Conservation (phyloP, 148 eudicot species). For the Fagopyrum esculentum region DNA sequence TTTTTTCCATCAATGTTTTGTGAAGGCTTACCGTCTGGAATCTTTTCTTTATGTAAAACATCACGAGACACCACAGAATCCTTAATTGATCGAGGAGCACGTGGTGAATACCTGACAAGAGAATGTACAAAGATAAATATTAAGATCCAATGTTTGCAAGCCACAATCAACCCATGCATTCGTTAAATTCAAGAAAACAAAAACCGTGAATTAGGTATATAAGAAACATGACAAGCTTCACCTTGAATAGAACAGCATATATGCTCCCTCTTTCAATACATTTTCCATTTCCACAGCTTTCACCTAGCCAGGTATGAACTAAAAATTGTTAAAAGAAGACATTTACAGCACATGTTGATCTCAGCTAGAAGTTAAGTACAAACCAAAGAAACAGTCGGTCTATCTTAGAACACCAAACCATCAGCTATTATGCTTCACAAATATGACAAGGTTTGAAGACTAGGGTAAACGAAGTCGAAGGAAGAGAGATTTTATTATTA, state of each 20-base stretch:
- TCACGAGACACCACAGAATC: constrained; percentile 36
- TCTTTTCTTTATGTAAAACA: constrained; percentile 27
- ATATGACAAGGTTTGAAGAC: background rate
- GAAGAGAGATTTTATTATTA: background rate
- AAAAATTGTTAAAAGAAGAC: background rate
- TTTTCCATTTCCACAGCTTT: constrained; percentile 50
- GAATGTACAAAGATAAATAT: background rate
- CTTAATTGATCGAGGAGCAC: constrained; percentile 71
- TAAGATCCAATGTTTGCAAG: background rate
- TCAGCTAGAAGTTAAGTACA: too few relatives aligned
- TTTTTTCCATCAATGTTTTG: constrained; percentile 13
- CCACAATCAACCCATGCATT: background rate
- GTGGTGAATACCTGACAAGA: constrained; percentile 65
- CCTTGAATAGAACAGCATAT: constrained; percentile 94
- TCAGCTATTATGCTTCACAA: background rate
- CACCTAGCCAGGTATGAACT: constrained; percentile 34
- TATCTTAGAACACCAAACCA: background rate
- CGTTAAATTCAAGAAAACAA: background rate
- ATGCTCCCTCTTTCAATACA: constrained; percentile 74
- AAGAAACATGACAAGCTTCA: constrained; percentile 16
- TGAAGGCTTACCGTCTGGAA: constrained; percentile 17
- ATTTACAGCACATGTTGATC: background rate
- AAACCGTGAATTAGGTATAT: background rate
- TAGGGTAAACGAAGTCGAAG: background rate
- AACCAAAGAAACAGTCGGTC: background rate